Evolutionary conservation across 495 filamentous ascomycete species (phyloP), one percentile per base, ranked within the genome.

Genomic region (Melanomma pulvis-pyrius): DNA sequence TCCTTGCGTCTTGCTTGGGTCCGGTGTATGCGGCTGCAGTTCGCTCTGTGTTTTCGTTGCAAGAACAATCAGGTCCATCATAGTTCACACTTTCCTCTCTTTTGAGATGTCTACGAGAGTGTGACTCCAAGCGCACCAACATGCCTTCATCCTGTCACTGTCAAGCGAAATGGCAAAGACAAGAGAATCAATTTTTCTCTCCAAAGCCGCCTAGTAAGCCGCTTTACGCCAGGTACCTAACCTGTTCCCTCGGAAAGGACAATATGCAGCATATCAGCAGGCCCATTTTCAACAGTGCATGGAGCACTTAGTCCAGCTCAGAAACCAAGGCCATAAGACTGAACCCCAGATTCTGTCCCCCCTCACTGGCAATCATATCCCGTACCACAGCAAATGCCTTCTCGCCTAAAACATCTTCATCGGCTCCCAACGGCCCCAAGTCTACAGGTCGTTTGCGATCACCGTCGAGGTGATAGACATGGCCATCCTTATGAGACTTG

Each of bases 101-200:
- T 70, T 39, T 22, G 68, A 67, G 65, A 64, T 1, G 44, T 56
- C 51, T 39, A 69, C 71, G 67, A 65, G 65, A 69, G 68, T 75
- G 73, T 73, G 73, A 75, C 73, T 75, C 73, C 73, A 58, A 59
- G 68, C 54, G 59, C 55, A 69, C 68, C 71, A 65, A 74, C 72
- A 74, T 71, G 24, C 29, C 21, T 54, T 7, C 26, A 19, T 30
- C 7, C 46, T 19, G n/a, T 49, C 48, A 29, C 26, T 32, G 9
- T 36, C 4, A 11, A 34, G 15, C 28, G 30, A 2, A 24, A 34
- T 32, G 30, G 12, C 30, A 12, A 34, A 12, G 30, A 4, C 30
- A 34, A 34, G 44, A 19, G 30, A 12, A 48, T 48, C 6, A n/a
- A n/a, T n/a, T 15, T 4, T 4, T 5, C 44, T 19, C 4, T 24